phyloP scores from a whole-genome alignment of 148 eudicot species.

The Vaccinium corymbosum region DNA sequence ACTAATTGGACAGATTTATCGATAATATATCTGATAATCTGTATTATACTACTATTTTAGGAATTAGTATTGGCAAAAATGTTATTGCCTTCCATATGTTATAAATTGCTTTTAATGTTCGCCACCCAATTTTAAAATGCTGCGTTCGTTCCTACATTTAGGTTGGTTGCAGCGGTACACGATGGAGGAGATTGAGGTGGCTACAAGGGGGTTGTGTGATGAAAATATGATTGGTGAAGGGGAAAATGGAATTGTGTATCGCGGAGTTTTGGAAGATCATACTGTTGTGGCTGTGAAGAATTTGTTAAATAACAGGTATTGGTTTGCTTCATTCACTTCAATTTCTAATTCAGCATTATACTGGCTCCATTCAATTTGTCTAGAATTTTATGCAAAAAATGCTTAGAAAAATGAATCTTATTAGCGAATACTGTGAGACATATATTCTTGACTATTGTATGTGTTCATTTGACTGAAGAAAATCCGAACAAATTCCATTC shows the following conservation, averaged over 20 bases:
- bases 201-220: slow-evolving; percentile 67
- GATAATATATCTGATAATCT: no score
- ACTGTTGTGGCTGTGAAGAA: slow-evolving; percentile 82
- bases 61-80: no score
- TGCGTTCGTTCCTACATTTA: slow-evolving; percentile 30
- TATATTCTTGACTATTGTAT: no score
- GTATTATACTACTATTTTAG: no score
- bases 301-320: slow-evolving; percentile 75
- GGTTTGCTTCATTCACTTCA: slow-evolving; percentile 3
- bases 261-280: slow-evolving; percentile 69
- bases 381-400: not conserved
- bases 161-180: slow-evolving; percentile 99
- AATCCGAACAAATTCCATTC: not conserved
- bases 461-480: no score
- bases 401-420: no score
- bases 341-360: not conserved
- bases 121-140: not conserved
- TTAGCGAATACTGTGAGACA: no score
- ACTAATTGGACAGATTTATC: no score
- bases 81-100: no score
- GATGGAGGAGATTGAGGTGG: slow-evolving; percentile 71
- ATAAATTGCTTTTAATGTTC: not conserved
- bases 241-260: slow-evolving; percentile 90
- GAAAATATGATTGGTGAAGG: slow-evolving; percentile 98
- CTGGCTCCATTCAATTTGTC: not conserved